Evolutionary conservation across 345 rosid species (phyloP).

Genomic region (Laguncularia racemosa): DNA sequence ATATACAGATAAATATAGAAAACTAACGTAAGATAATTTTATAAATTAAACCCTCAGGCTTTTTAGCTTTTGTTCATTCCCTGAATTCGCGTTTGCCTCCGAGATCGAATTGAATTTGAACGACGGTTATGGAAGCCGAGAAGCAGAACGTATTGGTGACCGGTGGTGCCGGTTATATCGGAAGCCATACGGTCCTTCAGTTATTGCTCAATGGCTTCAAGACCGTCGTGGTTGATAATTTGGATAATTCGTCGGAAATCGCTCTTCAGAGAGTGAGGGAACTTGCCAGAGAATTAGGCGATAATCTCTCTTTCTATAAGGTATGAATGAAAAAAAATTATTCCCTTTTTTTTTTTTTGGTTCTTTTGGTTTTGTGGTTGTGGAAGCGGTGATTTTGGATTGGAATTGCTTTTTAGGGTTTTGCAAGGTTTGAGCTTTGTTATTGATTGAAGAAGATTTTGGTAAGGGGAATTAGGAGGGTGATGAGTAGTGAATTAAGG

Average conservation of each 20-base stretch:
- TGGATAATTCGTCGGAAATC: slow-evolving; percentile 63
- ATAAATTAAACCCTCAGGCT: too few relatives aligned
- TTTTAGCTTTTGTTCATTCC: neutral
- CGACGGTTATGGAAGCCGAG: slow-evolving; percentile 17
- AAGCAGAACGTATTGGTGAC: slow-evolving; percentile 57
- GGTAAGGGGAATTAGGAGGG: too few relatives aligned
- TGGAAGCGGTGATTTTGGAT: neutral
- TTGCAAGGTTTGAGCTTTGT: neutral
- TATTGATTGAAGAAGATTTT: too few relatives aligned
- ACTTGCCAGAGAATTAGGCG: slow-evolving; percentile 53
- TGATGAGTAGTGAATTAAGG: too few relatives aligned
- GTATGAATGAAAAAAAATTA: slow-evolving; percentile 16
- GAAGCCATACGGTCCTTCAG: slow-evolving; percentile 95
- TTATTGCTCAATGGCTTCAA: slow-evolving; percentile 61
- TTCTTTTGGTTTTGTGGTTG: neutral
- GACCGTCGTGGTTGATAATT: slow-evolving; percentile 76
- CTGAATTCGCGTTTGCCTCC: neutral
- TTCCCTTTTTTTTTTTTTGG: neutral
- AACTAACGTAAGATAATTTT: too few relatives aligned
- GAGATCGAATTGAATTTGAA: neutral
- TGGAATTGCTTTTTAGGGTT: neutral
- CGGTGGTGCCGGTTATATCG: slow-evolving; percentile 99
- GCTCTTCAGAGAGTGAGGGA: slow-evolving; percentile 57
- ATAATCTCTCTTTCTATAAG: slow-evolving; percentile 60
- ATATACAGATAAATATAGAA: too few relatives aligned